Conservation (phyloP, 345 rosid genomes). For the Syzygium grande region DNA sequence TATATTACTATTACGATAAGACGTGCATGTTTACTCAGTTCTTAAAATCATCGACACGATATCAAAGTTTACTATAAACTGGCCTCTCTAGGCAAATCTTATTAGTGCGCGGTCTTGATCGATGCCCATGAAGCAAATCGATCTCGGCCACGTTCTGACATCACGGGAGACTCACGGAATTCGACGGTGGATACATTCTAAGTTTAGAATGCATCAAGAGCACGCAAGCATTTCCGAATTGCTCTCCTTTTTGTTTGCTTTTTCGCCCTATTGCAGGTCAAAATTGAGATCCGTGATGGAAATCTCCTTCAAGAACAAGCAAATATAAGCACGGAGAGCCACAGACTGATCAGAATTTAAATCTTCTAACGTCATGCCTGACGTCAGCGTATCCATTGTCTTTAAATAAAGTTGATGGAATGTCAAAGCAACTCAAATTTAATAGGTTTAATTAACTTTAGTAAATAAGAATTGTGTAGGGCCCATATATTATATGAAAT, state of each 20-base stretch:
- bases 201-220: neutral
- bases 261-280: neutral
- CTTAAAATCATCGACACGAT: neutral
- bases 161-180: too few species aligned
- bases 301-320: neutral
- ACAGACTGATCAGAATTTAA: neutral
- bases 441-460: neutral
- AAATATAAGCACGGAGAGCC: neutral
- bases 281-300: neutral
- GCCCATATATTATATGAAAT: neutral
- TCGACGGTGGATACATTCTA: neutral
- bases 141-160: too few species aligned
- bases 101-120: too few species aligned
- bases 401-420: neutral
- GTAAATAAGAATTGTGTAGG: neutral
- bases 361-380: neutral
- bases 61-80: too few species aligned
- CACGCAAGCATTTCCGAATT: neutral
- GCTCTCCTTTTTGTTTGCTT: neutral
- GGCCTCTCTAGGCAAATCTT: too few species aligned
- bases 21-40: neutral
- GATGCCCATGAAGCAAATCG: too few species aligned
- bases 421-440: neutral
- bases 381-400: neutral
- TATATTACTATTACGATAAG: too few species aligned